Percentiles rank a stretch among this genome's conserved stretches.
phyloP scores from a whole-genome alignment of 176 grass and related monocot genomes.

The Oryza meridionalis region DNA sequence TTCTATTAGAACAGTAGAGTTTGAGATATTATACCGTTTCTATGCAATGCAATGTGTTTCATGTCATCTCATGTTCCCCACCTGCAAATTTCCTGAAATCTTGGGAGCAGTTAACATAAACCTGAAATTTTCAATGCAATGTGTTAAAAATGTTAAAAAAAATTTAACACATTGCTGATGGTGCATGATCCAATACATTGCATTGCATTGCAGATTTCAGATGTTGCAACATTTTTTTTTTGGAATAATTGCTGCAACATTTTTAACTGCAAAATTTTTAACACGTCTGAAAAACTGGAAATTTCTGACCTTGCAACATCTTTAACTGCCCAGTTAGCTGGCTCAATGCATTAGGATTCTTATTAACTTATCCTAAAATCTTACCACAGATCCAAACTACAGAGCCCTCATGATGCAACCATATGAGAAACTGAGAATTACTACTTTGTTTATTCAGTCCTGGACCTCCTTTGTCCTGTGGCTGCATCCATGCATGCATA shows the following conservation, averaged over 20 bases:
- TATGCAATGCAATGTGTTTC: background rate
- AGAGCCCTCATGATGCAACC: constrained; percentile 13
- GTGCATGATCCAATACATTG: too few species aligned
- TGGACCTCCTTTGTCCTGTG: constrained; percentile 20
- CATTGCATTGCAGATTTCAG: too few species aligned
- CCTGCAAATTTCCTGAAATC: background rate
- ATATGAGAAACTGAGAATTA: constrained; percentile 21
- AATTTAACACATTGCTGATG: too few species aligned
- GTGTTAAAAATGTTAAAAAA: too few species aligned
- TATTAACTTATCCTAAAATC: background rate
- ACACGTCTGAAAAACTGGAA: background rate
- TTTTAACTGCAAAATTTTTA: too few species aligned
- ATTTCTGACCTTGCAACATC: background rate
- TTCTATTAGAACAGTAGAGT: background rate
- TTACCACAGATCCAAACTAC: background rate
- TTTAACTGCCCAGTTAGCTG: background rate
- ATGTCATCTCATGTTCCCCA: background rate
- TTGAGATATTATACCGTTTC: background rate
- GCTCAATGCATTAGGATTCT: background rate
- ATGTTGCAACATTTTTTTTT: too few species aligned
- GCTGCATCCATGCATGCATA: background rate
- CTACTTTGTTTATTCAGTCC: constrained; percentile 12
- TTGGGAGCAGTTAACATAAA: background rate
- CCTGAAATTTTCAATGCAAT: background rate
- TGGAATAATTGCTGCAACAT: too few species aligned